Percentiles rank a stretch among this genome's conserved stretches.
Evolutionary conservation across 108 stramenopile genomes (phyloP).

Genomic region (Mediolabrus comicus): DNA sequence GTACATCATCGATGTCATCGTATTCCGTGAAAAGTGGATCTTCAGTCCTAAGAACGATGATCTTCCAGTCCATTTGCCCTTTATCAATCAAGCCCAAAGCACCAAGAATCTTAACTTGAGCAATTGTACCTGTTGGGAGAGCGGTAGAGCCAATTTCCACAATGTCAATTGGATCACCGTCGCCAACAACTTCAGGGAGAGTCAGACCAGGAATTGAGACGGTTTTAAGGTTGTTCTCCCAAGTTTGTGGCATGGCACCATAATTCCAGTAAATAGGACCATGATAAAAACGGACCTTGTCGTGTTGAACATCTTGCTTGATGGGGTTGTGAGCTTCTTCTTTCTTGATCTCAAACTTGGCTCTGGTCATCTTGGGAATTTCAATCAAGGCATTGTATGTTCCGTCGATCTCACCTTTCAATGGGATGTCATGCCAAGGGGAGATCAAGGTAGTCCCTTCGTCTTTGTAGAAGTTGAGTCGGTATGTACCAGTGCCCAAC

Average conservation of each 20-base stretch:
- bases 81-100: slow-evolving; percentile 99
- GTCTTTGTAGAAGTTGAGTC: no score
- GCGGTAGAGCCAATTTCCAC: slow-evolving; percentile 95
- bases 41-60: slow-evolving; percentile 84
- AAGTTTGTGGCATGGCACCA: slow-evolving; percentile 98
- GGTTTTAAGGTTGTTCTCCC: slow-evolving; percentile 96
- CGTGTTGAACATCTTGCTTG: slow-evolving; percentile 99
- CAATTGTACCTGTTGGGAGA: slow-evolving; percentile 84
- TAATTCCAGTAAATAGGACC: slow-evolving; percentile 99
- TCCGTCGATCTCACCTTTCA: slow-evolving; percentile 52
- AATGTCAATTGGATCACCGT: slow-evolving; percentile 99
- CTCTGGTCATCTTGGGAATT: slow-evolving; percentile 98
- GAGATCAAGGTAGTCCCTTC: slow-evolving; percentile 62
- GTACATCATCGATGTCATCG: slow-evolving; percentile 96
- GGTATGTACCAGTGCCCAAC: no score
- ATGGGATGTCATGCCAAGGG: slow-evolving; percentile 90
- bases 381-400: slow-evolving; percentile 95
- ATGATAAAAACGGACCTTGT: slow-evolving; percentile 96
- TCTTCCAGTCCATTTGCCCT: slow-evolving; percentile 99
- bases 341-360: slow-evolving; percentile 98
- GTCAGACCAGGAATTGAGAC: no score
- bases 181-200: slow-evolving; percentile 94
- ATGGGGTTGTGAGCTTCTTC: slow-evolving; percentile 97
- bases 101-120: slow-evolving; percentile 94
- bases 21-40: slow-evolving; percentile 95